Evolutionary conservation across 257 asterid genomes (phyloP).

Genomic region (Solanum arcanum): DNA sequence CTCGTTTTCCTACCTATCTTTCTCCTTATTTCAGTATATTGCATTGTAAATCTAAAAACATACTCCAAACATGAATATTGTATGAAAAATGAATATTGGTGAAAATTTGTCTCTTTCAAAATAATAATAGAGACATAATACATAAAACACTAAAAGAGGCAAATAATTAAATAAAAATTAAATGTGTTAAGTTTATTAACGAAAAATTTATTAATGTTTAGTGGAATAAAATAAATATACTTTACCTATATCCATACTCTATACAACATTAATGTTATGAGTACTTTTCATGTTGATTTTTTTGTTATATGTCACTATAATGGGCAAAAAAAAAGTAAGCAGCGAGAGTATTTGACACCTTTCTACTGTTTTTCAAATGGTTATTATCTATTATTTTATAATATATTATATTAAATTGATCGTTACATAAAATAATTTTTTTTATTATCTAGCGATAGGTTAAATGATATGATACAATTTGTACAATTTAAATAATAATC

Average conservation of each 20-base stretch:
- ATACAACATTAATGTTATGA: no score
- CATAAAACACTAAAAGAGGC: neutral
- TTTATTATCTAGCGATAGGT: no score
- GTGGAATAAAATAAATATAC: neutral
- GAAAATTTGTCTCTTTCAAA: neutral
- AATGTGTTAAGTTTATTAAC: neutral
- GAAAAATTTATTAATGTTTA: no score
- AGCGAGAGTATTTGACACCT: neutral
- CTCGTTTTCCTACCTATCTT: neutral
- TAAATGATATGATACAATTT: neutral
- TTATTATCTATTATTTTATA: no score
- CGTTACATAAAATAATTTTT: no score
- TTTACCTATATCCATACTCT: neutral
- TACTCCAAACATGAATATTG: neutral
- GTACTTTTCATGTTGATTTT: no score
- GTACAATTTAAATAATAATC: no score
- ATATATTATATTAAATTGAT: no score
- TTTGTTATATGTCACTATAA: no score
- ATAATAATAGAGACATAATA: neutral
- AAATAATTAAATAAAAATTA: no score
- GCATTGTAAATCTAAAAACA: neutral
- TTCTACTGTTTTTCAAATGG: neutral
- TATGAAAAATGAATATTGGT: no score
- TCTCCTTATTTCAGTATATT: neutral
- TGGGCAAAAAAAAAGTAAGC: neutral